Conservation (phyloP, 2,329 filamentous ascomycete species). For the Drechslerella coelobrocha region DNA sequence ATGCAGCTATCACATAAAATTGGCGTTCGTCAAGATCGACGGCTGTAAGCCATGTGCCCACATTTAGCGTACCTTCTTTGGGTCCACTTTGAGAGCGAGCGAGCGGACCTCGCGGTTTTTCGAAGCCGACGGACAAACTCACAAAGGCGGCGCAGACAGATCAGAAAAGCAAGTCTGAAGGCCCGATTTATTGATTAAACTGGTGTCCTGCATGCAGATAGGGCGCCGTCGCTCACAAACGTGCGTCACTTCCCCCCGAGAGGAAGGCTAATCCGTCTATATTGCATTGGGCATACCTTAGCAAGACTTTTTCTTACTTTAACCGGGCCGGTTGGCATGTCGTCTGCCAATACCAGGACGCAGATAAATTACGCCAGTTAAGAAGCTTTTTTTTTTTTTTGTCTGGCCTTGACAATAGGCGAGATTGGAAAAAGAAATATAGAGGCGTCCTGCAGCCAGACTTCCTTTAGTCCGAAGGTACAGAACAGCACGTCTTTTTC, state of each 20-base stretch:
- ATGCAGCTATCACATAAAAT: conserved; percentile 1
- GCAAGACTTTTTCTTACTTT: conserved; percentile 6
- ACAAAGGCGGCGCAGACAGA: conserved; percentile 3
- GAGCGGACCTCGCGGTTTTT: no score
- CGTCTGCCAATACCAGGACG: conserved; percentile 47
- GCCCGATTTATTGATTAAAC: no score
- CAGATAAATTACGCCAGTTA: conserved; percentile 49
- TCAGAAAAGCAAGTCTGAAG: no score
- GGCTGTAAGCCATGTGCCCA: conserved; percentile 37
- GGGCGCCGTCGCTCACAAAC: not conserved
- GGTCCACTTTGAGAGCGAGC: conserved; percentile 20
- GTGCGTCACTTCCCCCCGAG: conserved; percentile 21
- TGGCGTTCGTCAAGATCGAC: conserved; percentile 40
- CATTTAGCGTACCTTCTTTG: conserved; percentile 18
- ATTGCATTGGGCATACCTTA: conserved; percentile 27
- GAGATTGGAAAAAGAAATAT: conserved; percentile 41
- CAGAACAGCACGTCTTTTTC: conserved; percentile 31
- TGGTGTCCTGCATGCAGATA: no score
- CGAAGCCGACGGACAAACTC: conserved; percentile 22
- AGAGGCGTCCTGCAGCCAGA: conserved; percentile 24
- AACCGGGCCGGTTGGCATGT: conserved; percentile 39
- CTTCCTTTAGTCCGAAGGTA: conserved; percentile 47
- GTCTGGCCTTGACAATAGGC: conserved; percentile 27
- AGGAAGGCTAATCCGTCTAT: conserved; percentile 5
- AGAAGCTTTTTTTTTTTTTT: conserved; percentile 37